Conservation (phyloP, 441 rosid species). For the Flueggea neowawraea region DNA sequence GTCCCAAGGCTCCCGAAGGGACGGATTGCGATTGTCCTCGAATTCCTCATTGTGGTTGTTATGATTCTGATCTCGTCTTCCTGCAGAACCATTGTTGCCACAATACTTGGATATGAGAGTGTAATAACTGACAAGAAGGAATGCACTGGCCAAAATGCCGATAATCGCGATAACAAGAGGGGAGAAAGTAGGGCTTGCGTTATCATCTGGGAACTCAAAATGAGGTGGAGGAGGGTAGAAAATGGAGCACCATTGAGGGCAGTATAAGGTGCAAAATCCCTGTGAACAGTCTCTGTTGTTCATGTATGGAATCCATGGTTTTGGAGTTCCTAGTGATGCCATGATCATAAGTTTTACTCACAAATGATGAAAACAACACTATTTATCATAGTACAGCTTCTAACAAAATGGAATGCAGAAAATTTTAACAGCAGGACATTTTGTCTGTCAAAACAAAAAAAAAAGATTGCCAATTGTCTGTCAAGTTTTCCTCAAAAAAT, state of each 20-base stretch:
- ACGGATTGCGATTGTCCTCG: constrained; percentile 37
- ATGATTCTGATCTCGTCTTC: neutral
- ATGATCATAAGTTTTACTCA: constrained; percentile 19
- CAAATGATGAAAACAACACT: neutral
- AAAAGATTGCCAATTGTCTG: neutral
- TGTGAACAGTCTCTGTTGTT: constrained; percentile 71
- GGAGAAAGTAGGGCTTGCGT: constrained; percentile 50
- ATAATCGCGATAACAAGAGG: constrained; percentile 82
- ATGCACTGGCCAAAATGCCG: constrained; percentile 68
- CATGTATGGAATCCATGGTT: constrained; percentile 46
- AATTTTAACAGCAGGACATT: neutral
- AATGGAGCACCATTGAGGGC: constrained; percentile 79
- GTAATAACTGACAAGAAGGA: constrained; percentile 74
- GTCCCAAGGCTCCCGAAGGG: constrained; percentile 58
- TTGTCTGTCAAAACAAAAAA: too few species aligned
- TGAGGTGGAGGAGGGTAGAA: constrained; percentile 77
- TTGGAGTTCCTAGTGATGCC: constrained; percentile 47
- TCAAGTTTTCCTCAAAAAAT: neutral
- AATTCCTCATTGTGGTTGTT: constrained; percentile 26
- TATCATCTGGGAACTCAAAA: constrained; percentile 35
- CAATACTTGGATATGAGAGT: constrained; percentile 70
- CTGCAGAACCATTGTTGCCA: constrained; percentile 21
- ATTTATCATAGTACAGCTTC: neutral
- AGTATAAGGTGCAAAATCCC: constrained; percentile 59
- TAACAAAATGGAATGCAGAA: neutral